A percentile compares a stretch with the other conserved stretches of the same genome.
These are phyloP conservation scores for Ganoderma sp. DNA, from an alignment of 1,284 basidiomycete genomes.

Conservation along the genomic window DNA sequence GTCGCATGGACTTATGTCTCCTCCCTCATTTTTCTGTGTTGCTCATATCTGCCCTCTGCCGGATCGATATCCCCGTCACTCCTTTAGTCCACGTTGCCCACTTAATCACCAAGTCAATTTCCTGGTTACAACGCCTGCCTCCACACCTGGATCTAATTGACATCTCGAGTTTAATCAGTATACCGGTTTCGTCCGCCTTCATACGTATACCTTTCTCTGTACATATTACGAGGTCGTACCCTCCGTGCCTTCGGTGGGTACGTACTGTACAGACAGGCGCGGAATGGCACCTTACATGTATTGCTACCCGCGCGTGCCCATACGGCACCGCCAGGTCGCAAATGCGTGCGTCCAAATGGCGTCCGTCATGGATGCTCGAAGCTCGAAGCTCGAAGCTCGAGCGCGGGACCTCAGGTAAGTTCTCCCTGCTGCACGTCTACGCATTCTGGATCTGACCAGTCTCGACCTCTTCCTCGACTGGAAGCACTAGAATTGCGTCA, in stretches of 20 bases:
- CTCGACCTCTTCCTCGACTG: background rate
- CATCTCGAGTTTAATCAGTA: background rate
- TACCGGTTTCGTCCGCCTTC: background rate
- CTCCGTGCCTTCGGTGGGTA: background rate
- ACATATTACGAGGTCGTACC: background rate
- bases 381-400: background rate
- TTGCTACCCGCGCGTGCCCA: conserved; percentile 2
- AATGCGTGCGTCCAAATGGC: background rate
- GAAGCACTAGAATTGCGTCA: background rate
- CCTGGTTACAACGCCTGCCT: background rate
- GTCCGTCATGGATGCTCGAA: background rate
- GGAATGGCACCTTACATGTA: background rate
- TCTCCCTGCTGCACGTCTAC: background rate
- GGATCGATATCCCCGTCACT: background rate
- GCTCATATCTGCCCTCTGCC: background rate
- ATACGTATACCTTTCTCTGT: background rate
- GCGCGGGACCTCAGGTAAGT: background rate
- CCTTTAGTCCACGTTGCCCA: background rate
- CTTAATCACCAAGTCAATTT: background rate
- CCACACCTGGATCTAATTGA: background rate
- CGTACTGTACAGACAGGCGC: background rate
- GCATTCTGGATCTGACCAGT: background rate
- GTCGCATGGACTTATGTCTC: background rate
- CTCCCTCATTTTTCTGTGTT: background rate
- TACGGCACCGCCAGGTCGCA: background rate